These are phyloP conservation scores for Xylaria sp. DNA, from an alignment of 2,329 filamentous ascomycete genomes.

Conservation along the genomic window DNA sequence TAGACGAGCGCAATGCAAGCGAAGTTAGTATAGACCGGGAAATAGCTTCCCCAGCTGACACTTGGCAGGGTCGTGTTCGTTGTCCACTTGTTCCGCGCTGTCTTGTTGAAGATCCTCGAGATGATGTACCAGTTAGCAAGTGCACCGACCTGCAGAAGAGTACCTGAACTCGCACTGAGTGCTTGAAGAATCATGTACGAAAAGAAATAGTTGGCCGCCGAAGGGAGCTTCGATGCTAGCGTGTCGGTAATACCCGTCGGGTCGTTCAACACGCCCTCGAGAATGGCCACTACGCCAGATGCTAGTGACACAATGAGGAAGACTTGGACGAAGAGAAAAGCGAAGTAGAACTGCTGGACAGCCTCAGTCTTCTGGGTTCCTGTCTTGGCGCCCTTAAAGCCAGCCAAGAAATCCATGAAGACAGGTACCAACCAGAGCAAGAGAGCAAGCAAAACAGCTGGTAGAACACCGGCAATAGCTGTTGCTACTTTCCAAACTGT, in stretches of 20 bases:
- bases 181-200: slow-evolving; percentile 98
- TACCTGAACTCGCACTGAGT: slow-evolving; percentile 88
- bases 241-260: slow-evolving; percentile 74
- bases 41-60: slow-evolving; percentile 92
- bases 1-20: slow-evolving; percentile 93
- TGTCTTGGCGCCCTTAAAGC: slow-evolving; percentile 82
- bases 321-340: slow-evolving; percentile 92
- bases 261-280: slow-evolving; percentile 67
- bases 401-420: slow-evolving; percentile 77
- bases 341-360: slow-evolving; percentile 94
- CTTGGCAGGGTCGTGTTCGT: slow-evolving; percentile 81
- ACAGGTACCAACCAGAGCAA: slow-evolving; percentile 84
- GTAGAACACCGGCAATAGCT: slow-evolving; percentile 84
- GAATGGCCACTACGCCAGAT: slow-evolving; percentile 71
- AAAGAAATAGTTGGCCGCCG: slow-evolving; percentile 96
- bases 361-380: slow-evolving; percentile 80
- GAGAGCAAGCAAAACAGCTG: slow-evolving; percentile 78
- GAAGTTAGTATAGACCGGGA: slow-evolving; percentile 96
- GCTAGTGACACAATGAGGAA: slow-evolving; percentile 93
- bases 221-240: slow-evolving; percentile 82
- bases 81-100: slow-evolving; percentile 82
- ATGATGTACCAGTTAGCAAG: slow-evolving; percentile 84
- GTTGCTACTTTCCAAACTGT: slow-evolving; percentile 70
- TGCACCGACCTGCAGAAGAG: slow-evolving; percentile 82
- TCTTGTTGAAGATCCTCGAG: slow-evolving; percentile 83